phyloP scores from a whole-genome alignment of 371 early-diverging fungal species.

The Gilbertella persicaria region DNA sequence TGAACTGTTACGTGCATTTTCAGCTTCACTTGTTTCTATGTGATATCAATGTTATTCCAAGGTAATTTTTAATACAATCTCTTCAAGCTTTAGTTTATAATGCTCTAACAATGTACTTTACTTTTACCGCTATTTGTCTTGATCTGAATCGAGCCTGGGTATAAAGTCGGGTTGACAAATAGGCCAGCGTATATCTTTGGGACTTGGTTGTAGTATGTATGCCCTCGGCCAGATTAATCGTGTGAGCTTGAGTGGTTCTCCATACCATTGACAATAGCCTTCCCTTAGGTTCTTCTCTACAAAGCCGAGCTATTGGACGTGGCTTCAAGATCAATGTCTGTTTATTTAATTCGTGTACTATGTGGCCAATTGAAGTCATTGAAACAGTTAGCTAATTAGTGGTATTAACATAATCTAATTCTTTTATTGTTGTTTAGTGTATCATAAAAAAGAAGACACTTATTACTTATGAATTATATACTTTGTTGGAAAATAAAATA shows the following conservation, averaged over 20 bases:
- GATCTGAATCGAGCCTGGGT: slow-evolving; percentile 12
- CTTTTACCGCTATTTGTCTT: slow-evolving; percentile 11
- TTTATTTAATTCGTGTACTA: slow-evolving; percentile 9
- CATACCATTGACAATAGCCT: slow-evolving; percentile 15
- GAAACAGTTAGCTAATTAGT: slow-evolving; percentile 5
- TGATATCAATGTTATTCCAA: neutral
- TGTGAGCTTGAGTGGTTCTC: slow-evolving; percentile 17
- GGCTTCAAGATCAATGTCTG: slow-evolving; percentile 13
- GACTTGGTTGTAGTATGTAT: slow-evolving; percentile 14
- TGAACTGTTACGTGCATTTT: slow-evolving; percentile 14
- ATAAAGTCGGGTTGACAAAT: slow-evolving; percentile 5
- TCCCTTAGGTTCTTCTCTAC: slow-evolving; percentile 15
- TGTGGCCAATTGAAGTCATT: slow-evolving; percentile 8
- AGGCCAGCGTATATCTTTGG: slow-evolving; percentile 14
- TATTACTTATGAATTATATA: no score
- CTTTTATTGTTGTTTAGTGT: slow-evolving; percentile 7
- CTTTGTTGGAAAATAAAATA: no score
- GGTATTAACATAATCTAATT: slow-evolving; percentile 4
- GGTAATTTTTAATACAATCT: neutral
- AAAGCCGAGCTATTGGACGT: slow-evolving; percentile 9
- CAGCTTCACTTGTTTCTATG: slow-evolving; percentile 9
- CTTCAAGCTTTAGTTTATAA: slow-evolving; percentile 9
- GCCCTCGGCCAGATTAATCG: slow-evolving; percentile 11
- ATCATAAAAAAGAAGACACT: slow-evolving; percentile 1
- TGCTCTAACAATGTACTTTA: slow-evolving; percentile 4